Percentiles rank a stretch among this genome's conserved stretches.
Evolutionary conservation across 768 basidiomycete species (phyloP).

Genomic region (Termitomyces bulborhizus): DNA sequence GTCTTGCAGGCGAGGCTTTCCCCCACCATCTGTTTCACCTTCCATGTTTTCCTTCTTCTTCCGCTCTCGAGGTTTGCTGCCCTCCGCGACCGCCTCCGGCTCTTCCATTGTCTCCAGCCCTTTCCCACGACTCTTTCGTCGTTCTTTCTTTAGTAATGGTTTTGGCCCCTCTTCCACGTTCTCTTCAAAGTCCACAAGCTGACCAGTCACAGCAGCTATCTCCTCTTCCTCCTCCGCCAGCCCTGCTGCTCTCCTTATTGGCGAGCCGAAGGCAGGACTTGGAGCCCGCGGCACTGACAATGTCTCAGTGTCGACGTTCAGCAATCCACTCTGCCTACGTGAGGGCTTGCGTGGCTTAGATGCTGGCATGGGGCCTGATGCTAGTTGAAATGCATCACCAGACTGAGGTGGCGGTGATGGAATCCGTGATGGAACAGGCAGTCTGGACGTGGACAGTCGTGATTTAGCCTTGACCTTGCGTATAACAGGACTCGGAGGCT

Average conservation of each 20-base stretch:
- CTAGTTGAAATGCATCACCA: slow-evolving; percentile 18
- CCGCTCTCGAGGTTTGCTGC: slow-evolving; percentile 16
- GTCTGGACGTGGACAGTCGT: slow-evolving; percentile 40
- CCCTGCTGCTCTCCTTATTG: slow-evolving; percentile 48
- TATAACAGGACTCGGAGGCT: slow-evolving; percentile 31
- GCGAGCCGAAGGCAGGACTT: slow-evolving; percentile 67
- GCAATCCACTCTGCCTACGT: slow-evolving; percentile 48
- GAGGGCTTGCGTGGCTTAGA: slow-evolving; percentile 33
- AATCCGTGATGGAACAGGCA: slow-evolving; percentile 41
- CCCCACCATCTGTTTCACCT: slow-evolving; percentile 30
- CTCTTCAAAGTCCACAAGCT: slow-evolving; percentile 28
- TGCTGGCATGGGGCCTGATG: slow-evolving; percentile 17
- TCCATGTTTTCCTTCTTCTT: slow-evolving; percentile 31
- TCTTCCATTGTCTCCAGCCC: slow-evolving; percentile 29
- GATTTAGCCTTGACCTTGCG: slow-evolving; percentile 42
- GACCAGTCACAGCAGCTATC: slow-evolving; percentile 27
- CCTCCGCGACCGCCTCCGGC: slow-evolving; percentile 14
- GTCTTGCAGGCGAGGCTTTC: slow-evolving; percentile 53
- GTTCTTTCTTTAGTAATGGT: slow-evolving; percentile 36
- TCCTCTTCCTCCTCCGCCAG: slow-evolving; percentile 56
- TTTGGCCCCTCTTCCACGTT: slow-evolving; percentile 22
- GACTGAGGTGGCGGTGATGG: slow-evolving; percentile 31
- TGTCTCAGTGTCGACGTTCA: slow-evolving; percentile 37
- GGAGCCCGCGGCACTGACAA: slow-evolving; percentile 46
- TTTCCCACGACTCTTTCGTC: slow-evolving; percentile 38